Evolutionary conservation across 306 rosid species (phyloP).

Genomic region (Hippophae gyantsensis): DNA sequence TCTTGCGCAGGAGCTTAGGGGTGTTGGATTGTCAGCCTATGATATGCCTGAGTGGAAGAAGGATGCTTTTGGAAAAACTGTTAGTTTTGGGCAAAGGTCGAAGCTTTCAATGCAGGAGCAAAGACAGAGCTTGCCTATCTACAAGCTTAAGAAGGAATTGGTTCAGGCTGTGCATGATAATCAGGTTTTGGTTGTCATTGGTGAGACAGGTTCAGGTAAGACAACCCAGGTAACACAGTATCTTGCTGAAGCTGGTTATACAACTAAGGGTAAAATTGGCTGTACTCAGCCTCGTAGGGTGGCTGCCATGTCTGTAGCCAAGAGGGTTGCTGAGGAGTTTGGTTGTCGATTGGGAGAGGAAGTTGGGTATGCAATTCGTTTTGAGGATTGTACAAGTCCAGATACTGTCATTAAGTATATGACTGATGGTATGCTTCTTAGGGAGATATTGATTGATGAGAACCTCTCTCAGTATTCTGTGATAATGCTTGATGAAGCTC

Average conservation of each 20-base stretch:
- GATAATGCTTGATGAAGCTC: constrained; percentile 90
- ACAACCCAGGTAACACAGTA: constrained; percentile 90
- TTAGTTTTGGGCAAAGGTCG: constrained; percentile 78
- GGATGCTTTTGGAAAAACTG: constrained; percentile 84
- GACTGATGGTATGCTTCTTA: constrained; percentile 86
- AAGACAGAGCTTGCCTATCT: constrained; percentile 73
- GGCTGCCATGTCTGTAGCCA: constrained; percentile 87
- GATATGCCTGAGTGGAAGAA: constrained; percentile 95
- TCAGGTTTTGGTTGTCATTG: constrained; percentile 73
- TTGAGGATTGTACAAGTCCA: constrained; percentile 80
- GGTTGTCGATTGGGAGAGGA: constrained; percentile 85
- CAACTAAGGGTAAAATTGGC: constrained; percentile 69
- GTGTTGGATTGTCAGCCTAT: constrained; percentile 82
- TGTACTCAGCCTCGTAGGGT: constrained; percentile 93
- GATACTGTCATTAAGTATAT: constrained; percentile 80
- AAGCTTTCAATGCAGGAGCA: constrained; percentile 82
- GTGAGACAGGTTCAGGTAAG: constrained; percentile 92
- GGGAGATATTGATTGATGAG: constrained; percentile 70
- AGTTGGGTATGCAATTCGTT: constrained; percentile 85
- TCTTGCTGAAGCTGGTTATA: constrained; percentile 82
- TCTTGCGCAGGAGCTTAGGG: constrained; percentile 88
- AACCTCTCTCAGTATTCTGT: constrained; percentile 72
- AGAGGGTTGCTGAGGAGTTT: constrained; percentile 86
- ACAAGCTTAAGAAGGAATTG: constrained; percentile 70
- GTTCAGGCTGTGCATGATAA: constrained; percentile 74